phyloP scores from a whole-genome alignment of 2,329 filamentous ascomycete species.

The Onygenales sp. region DNA sequence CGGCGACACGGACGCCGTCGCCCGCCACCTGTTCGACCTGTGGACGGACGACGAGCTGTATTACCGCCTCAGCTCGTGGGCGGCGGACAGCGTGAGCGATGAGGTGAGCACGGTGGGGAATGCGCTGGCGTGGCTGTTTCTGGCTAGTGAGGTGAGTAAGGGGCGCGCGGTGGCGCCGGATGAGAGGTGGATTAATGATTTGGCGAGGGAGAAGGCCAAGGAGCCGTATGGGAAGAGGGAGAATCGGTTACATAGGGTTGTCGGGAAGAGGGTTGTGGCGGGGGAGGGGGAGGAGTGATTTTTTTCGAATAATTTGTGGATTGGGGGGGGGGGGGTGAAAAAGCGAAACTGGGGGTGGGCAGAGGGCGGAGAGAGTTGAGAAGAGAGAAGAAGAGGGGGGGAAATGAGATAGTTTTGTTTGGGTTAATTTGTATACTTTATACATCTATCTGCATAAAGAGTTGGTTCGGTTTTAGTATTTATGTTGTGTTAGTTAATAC shows the following conservation, averaged over 20 bases:
- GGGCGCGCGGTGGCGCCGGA: conserved; percentile 49
- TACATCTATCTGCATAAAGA: too few species aligned
- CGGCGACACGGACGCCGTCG: conserved; percentile 61
- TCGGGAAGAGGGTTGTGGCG: neutral
- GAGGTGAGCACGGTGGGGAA: conserved; percentile 77
- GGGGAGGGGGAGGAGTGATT: neutral
- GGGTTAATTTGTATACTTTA: too few species aligned
- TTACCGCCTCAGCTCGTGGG: conserved; percentile 55
- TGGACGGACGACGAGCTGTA: conserved; percentile 43
- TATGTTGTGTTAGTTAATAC: too few species aligned
- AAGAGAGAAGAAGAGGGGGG: too few species aligned
- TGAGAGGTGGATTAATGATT: conserved; percentile 62
- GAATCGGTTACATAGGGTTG: conserved; percentile 42
- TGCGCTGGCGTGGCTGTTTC: conserved; percentile 64
- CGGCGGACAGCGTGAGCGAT: conserved; percentile 60
- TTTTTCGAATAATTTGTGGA: neutral
- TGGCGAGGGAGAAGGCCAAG: conserved; percentile 58
- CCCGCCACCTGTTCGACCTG: conserved; percentile 10
- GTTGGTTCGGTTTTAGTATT: too few species aligned
- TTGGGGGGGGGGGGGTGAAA: neutral
- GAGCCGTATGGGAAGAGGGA: conserved; percentile 50
- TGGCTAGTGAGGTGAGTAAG: conserved; percentile 58
- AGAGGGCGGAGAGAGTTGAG: too few species aligned
- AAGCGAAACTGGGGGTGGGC: too few species aligned
- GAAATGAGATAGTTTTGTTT: too few species aligned